These are phyloP conservation scores for Fusarium algeriense DNA, from an alignment of 2,329 filamentous ascomycete species.

Conservation along the genomic window DNA sequence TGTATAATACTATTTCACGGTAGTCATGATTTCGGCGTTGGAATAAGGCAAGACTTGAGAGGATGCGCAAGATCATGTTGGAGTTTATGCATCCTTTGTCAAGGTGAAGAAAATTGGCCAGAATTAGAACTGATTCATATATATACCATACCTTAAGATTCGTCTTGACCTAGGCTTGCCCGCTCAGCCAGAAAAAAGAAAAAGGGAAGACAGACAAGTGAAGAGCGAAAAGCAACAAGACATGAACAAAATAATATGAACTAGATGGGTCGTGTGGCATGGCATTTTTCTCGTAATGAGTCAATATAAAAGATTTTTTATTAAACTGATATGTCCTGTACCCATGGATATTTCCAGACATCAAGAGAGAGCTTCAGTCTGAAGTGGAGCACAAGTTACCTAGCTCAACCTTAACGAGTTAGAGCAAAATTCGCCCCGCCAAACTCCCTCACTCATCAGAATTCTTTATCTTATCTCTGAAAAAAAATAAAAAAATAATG, in stretches of 20 bases:
- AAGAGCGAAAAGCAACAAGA: too few species aligned
- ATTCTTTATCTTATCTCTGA: conserved; percentile 41
- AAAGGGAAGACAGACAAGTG: too few species aligned
- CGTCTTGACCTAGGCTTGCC: background rate
- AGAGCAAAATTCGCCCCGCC: background rate
- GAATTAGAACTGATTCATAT: conserved; percentile 23
- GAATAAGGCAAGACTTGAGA: conserved; percentile 12
- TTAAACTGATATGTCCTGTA: too few species aligned
- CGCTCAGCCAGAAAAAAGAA: background rate
- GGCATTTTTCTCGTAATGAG: too few species aligned
- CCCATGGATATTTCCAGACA: background rate
- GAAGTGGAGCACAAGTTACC: background rate
- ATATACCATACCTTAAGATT: background rate
- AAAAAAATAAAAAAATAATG: conserved; percentile 52
- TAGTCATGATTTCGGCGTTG: conserved; percentile 38
- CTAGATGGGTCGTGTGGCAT: too few species aligned
- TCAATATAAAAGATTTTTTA: too few species aligned
- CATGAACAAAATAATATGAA: background rate
- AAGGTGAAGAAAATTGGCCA: background rate
- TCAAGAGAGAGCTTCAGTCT: background rate
- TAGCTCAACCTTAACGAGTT: background rate
- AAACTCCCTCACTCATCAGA: conserved; percentile 37
- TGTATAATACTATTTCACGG: conserved; percentile 43
- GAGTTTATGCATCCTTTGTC: conserved; percentile 22
- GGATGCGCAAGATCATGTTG: conserved; percentile 15